Base-by-base conservation (phyloP, 345 rosid species). In the Eucalyptus decipiens region DNA sequence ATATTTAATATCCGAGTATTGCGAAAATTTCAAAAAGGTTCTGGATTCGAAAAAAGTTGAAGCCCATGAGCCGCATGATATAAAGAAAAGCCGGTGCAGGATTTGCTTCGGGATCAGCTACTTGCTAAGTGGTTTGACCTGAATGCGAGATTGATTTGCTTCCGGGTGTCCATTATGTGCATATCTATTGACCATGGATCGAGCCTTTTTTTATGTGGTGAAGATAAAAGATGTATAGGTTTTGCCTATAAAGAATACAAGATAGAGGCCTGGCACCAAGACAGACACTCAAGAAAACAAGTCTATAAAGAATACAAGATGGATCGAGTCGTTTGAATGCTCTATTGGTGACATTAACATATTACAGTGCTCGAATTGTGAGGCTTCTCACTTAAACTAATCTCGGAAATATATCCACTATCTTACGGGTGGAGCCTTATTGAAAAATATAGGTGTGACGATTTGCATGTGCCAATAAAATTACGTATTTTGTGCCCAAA, bases 281-380 rank as follows among this genome's bases (percentile, higher is more conserved):
- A 47, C 2, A 4, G 14, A 47, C 14, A 47, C 12, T 47, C 15
- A 48, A 48, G 15, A 48, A 48, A 15, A 48, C 15, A 48, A 11
- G 15, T 48, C 13, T 48, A 48, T 48, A 48, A 48, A 11, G 49
- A 48, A 48, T 48, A 48, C 49, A 12, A 48, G 15, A 48, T 48
- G 49, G 30, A 28, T 30, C 0, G 16, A 60, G 67, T 62, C 9
- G 3, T 62, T 62, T 30, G 9, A 28, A 34, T 62, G 34, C 69
- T 62, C 9, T 12, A 1, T 28, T 15, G 17, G 34, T 9, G 62
- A 24, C 6, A 3, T 51, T 17, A 23, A 18, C 24, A 5, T 5
- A 1, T 56, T 10, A 24, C 24, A 24, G 3, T 0, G 62, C 30
- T 56, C 2, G 28, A 56, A 56, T 24, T 23, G 62, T 0, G 21